Evolutionary conservation across 345 rosid species (phyloP), one percentile per base, ranked within the genome.

Genomic region (Erysimum cheiranthoides): DNA sequence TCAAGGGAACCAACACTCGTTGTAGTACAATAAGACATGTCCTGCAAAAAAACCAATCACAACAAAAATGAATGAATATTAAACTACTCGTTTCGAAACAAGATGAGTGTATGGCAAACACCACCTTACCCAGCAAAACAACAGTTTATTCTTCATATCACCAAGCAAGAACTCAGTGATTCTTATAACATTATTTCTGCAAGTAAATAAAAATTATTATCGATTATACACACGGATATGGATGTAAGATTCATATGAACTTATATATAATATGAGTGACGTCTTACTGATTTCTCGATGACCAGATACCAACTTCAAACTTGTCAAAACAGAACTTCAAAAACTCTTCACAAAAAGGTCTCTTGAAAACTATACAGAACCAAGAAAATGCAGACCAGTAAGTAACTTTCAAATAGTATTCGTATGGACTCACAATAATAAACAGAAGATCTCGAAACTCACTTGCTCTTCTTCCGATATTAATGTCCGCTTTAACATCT

Each of bases 51-150:
- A 8, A 38, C 25, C 1, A 2, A 59, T 17, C 28, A 54, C 52
- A 53, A n/a, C 51, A 40, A 46, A 66, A 10, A 0, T 5, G 18
- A 13, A 42, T 62, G 28, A 45, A 62, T 32, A 28, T 36, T 36
- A 46, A 40, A 56, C 25, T 66, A 31, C 14, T 49, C 12, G 16
- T 27, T 59, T 30, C 3, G 2, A 43, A 42, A 38, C 68, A 30
- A 59, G 56, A 34, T 32, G 32, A 83, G 39, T 11, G 12, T 59
- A 63, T 5, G 31, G 6, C 31, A 65, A 71, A 38, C 47, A 38
- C 56, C 13, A 67, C 84, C 57, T 80, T 81, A 94, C 98, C 99
- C 97, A 95, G 78, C 90, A 89, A 83, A 95, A 92, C 43, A 94
- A 78, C 75, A 92, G 71, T 80, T 83, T 87, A 8, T 59, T 75